Base-by-base conservation (phyloP, 305 asterid species). In the Rubia tinctorum region DNA sequence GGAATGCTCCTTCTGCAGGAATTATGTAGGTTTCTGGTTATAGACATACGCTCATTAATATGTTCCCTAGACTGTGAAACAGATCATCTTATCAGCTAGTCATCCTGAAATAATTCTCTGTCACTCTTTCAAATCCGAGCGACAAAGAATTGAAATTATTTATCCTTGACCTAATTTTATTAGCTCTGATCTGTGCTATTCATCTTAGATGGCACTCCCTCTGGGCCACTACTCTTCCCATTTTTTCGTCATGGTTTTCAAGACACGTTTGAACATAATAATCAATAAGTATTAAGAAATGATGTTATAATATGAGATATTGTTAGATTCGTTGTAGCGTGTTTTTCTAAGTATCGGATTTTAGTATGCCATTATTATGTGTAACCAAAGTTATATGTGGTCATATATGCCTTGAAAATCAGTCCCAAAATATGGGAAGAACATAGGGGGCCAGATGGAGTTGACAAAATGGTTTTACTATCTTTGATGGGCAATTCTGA, bases 401-500 rank as follows among this genome's bases (percentile, higher is more conserved):
- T 30, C 34, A 3, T 30, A 30, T 3, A 30, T 30, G 34, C 34
- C 34, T 30, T 30, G 34, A 30, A 1, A 30, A 3, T 30, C 34
- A 30, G 1, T 30, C 34, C 34, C 34, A 30, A 30, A 30, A 30
- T 30, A 30, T 30, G 34, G 34, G 34, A 30, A 30, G 34, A 30
- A 30, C 34, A 30, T 30, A 30, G 1, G 34, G 34, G 34, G 34
- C 34, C 34, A 30, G 34, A 30, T 1, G 34, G 34, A 30, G 9
- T 43, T 59, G 55, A 45, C 23, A 30, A 45, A n/a, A 11, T 18
- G 15, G 49, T 55, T 67, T 10, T n/a, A 18, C 40, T 56, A 61
- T 17, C 13, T 59, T 71, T 34, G 64, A 51, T 56, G 45, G 37
- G 18, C n/a, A 49, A 17, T 66, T 75, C 76, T 47, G 44, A 73